Evolutionary conservation across 441 rosid species (phyloP).

Genomic region (Populus hybrid): DNA sequence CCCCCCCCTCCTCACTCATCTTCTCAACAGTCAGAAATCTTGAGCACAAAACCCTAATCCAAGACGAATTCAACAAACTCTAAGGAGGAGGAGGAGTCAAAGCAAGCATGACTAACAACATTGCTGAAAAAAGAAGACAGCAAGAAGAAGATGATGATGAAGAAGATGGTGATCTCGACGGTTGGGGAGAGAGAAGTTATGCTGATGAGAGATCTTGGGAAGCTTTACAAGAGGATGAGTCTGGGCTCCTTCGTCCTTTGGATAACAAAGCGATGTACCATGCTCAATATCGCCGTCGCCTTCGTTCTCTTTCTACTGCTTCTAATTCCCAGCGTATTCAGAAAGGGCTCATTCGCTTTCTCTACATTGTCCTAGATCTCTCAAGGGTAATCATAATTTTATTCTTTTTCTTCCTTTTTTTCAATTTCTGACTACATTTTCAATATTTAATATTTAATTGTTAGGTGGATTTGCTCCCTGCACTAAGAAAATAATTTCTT

Average conservation of each 20-base stretch:
- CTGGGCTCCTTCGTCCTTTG: slow-evolving; percentile 77
- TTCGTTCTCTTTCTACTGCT: slow-evolving; percentile 47
- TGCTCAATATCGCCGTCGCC: slow-evolving; percentile 76
- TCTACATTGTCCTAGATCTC: slow-evolving; percentile 78
- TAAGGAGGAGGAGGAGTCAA: not conserved
- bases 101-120: slow-evolving; percentile 32
- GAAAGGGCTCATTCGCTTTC: slow-evolving; percentile 89
- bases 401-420: not conserved
- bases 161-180: slow-evolving; percentile 55
- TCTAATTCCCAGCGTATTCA: slow-evolving; percentile 65
- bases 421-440: not conserved
- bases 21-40: not conserved
- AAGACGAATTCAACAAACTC: not conserved
- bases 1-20: not conserved
- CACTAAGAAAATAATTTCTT: not conserved
- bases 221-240: slow-evolving; percentile 85
- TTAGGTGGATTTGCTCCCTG: not conserved
- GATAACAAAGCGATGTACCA: slow-evolving; percentile 69
- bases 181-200: slow-evolving; percentile 75
- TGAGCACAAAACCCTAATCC: not conserved
- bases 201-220: slow-evolving; percentile 93
- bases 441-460: not conserved
- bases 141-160: slow-evolving; percentile 52
- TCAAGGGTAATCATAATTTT: slow-evolving; percentile 46
- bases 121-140: slow-evolving; percentile 35